Evolutionary conservation across 345 rosid genomes (phyloP).

Genomic region (Bruguiera sexangula): DNA sequence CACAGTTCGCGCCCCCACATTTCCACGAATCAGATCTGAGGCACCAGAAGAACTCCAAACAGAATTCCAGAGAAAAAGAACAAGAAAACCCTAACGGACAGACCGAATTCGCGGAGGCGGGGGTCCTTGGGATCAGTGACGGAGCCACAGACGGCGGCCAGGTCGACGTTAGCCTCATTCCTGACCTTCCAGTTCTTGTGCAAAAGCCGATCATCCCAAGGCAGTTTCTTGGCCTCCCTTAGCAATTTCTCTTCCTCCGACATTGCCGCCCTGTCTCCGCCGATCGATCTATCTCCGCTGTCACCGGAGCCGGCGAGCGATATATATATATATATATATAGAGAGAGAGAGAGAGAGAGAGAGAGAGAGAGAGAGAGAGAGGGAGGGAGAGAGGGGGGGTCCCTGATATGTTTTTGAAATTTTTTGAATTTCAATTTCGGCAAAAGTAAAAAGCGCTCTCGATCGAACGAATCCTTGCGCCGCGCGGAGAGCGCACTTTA

Average conservation of each 20-base stretch:
- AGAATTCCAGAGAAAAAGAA: background rate
- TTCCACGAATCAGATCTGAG: slow-evolving; percentile 52
- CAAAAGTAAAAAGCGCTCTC: too few species aligned
- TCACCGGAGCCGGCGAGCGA: too few species aligned
- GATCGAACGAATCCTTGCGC: too few species aligned
- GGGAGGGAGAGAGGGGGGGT: too few species aligned
- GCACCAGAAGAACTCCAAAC: too few species aligned
- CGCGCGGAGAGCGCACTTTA: too few species aligned
- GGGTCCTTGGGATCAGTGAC: slow-evolving; percentile 90
- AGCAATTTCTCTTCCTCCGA: slow-evolving; percentile 91
- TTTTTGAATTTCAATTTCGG: too few species aligned
- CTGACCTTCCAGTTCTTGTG: slow-evolving; percentile 99
- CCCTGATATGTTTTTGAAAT: too few species aligned
- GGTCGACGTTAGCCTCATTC: slow-evolving; percentile 90
- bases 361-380: too few species aligned
- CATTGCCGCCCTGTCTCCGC: slow-evolving; percentile 31
- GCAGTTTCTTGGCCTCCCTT: slow-evolving; percentile 95
- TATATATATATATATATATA: too few species aligned
- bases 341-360: too few species aligned
- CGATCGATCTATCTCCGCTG: too few species aligned
- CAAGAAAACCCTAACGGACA: slow-evolving; percentile 27
- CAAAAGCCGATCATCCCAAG: slow-evolving; percentile 94
- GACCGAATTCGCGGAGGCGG: slow-evolving; percentile 92
- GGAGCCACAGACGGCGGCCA: slow-evolving; percentile 80
- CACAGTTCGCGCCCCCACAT: slow-evolving; percentile 32